Conservation (phyloP, 2,329 filamentous ascomycete genomes). For the Colletotrichum cuscutae region DNA sequence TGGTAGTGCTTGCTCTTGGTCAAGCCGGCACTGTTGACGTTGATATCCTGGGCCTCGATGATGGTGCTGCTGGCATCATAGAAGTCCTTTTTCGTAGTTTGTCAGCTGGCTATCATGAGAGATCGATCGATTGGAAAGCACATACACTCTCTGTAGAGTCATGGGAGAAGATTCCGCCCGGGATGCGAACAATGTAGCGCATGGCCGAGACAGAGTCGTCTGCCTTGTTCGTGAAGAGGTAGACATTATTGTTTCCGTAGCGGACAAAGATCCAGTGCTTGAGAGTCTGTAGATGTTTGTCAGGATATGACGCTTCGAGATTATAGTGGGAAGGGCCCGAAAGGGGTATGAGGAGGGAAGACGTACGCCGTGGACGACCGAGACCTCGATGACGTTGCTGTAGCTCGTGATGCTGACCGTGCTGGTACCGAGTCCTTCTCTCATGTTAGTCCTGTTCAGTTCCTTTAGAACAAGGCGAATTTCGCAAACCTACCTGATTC, state of each 20-base stretch:
- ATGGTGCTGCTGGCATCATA: slow-evolving; percentile 46
- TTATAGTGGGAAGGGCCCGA: neutral
- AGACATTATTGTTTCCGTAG: slow-evolving; percentile 50
- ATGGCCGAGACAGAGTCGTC: slow-evolving; percentile 50
- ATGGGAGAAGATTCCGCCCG: slow-evolving; percentile 43
- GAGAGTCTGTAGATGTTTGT: neutral
- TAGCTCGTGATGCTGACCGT: slow-evolving; percentile 43
- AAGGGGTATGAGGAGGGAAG: neutral
- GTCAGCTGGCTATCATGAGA: neutral
- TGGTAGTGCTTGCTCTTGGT: slow-evolving; percentile 54
- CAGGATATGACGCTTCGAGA: neutral
- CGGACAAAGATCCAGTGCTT: slow-evolving; percentile 39
- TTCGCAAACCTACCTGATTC: slow-evolving; percentile 31
- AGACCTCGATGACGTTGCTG: slow-evolving; percentile 47
- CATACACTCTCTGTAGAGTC: slow-evolving; percentile 36
- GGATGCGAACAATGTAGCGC: slow-evolving; percentile 49
- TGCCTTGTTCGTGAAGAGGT: slow-evolving; percentile 55
- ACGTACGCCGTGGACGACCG: slow-evolving; percentile 42
- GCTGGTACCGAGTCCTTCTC: slow-evolving; percentile 42
- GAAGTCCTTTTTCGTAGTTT: slow-evolving; percentile 37
- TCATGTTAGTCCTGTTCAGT: neutral
- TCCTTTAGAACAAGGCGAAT: too few relatives aligned
- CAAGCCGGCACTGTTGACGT: slow-evolving; percentile 41
- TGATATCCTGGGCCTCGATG: slow-evolving; percentile 46
- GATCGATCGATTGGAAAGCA: neutral